A percentile compares a stretch with the other conserved stretches of the same genome.
These are phyloP conservation scores for Coemansia sp. DNA, from an alignment of 192 early-diverging fungal genomes.

Conservation along the genomic window DNA sequence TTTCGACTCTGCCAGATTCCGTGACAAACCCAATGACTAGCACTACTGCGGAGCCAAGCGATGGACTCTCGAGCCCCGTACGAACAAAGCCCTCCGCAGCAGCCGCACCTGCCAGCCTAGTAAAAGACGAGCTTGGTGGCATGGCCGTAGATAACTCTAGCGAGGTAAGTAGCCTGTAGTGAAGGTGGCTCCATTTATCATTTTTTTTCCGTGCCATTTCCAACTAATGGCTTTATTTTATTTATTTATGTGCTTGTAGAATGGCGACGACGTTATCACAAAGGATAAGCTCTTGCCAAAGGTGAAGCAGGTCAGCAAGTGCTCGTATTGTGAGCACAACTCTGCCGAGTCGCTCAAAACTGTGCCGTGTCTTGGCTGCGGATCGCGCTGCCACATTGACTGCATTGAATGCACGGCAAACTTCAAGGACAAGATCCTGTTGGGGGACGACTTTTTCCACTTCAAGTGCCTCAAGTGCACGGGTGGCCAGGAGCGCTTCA, in stretches of 20 bases:
- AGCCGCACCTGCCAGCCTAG: constrained; percentile 9
- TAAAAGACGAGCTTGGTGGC: constrained; percentile 26
- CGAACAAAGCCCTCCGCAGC: constrained; percentile 16
- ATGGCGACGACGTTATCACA: constrained; percentile 53
- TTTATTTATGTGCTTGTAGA: constrained; percentile 17
- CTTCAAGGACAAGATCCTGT: constrained; percentile 63
- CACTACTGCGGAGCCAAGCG: constrained; percentile 1
- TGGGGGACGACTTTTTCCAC: constrained; percentile 73
- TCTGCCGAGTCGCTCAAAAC: constrained; percentile 59
- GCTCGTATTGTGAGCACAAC: constrained; percentile 57
- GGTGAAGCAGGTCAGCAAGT: constrained; percentile 58
- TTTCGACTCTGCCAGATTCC: neutral
- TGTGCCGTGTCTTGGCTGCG: constrained; percentile 54
- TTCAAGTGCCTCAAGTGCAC: constrained; percentile 66
- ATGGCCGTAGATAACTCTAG: constrained; percentile 52
- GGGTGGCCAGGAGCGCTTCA: constrained; percentile 60
- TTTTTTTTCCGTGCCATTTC: neutral
- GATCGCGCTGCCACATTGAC: constrained; percentile 59
- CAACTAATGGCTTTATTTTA: neutral
- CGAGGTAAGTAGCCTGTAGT: constrained; percentile 34
- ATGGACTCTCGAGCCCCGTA: constrained; percentile 10
- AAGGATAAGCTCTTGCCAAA: constrained; percentile 58
- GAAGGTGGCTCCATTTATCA: neutral
- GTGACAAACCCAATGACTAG: neutral
- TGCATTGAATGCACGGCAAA: constrained; percentile 62